Conservation (phyloP, 164 flowering plant genomes). For the Liriodendron chinense region DNA sequence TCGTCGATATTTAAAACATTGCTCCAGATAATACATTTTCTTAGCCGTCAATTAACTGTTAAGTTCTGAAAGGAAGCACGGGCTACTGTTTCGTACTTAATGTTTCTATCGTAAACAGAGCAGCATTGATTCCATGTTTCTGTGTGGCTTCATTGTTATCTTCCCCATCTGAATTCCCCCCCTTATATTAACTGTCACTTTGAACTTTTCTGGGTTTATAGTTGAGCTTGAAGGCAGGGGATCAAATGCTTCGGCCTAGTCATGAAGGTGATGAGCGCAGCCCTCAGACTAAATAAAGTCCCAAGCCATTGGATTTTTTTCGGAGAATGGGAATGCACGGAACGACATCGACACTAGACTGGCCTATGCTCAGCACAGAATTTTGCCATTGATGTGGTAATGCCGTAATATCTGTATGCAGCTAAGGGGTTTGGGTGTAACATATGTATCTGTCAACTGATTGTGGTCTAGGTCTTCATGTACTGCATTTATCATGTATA, state of each 20-base stretch:
- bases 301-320: neutral
- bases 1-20: no score
- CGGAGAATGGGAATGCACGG: neutral
- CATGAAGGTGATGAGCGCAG: conserved; percentile 90
- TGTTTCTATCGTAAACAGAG: no score
- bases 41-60: no score
- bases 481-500: neutral
- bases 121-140: no score
- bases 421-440: conserved; percentile 23
- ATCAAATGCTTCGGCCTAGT: conserved; percentile 94
- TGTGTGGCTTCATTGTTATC: no score
- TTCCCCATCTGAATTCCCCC: no score
- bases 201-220: conserved; percentile 25
- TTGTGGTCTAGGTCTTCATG: neutral
- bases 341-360: neutral
- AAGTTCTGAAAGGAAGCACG: no score
- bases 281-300: conserved; percentile 61
- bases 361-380: neutral
- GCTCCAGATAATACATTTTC: no score
- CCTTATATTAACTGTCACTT: neutral
- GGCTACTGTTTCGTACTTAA: no score
- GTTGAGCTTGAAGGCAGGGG: conserved; percentile 93
- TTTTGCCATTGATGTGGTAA: neutral
- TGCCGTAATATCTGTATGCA: neutral
- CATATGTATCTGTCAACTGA: conserved; percentile 21